Percentiles rank a stretch among this genome's conserved stretches.
These are phyloP conservation scores for Xerocomus minutiporus DNA, from an alignment of 1,284 basidiomycete genomes.

Conservation along the genomic window DNA sequence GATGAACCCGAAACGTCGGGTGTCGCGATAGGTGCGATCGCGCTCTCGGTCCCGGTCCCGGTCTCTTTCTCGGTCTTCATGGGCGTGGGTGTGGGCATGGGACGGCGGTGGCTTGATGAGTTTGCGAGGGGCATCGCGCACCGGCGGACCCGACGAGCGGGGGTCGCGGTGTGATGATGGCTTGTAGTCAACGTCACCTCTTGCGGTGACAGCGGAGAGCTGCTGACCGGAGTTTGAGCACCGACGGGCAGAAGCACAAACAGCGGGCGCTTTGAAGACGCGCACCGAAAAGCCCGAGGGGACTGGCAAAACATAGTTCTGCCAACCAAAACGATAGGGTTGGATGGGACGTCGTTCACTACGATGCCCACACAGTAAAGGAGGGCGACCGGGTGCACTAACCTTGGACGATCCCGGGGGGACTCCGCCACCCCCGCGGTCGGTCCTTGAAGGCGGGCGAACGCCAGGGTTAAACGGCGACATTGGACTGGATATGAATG, in stretches of 20 bases:
- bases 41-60: slow-evolving; percentile 16
- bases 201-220: slow-evolving; percentile 30
- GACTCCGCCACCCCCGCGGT: slow-evolving; percentile 23
- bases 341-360: slow-evolving; percentile 12
- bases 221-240: slow-evolving; percentile 31
- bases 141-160: slow-evolving; percentile 18
- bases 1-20: slow-evolving; percentile 36
- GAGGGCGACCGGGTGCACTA: slow-evolving; percentile 9
- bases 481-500: slow-evolving; percentile 28
- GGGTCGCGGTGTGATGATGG: slow-evolving; percentile 27
- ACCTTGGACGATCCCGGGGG: slow-evolving; percentile 31
- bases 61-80: slow-evolving; percentile 26
- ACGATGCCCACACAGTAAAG: slow-evolving; percentile 6
- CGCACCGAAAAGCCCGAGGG: slow-evolving; percentile 48
- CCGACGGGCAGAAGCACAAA: slow-evolving; percentile 33
- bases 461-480: slow-evolving; percentile 30
- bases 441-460: slow-evolving; percentile 32
- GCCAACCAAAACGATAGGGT: slow-evolving; percentile 7
- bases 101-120: slow-evolving; percentile 27
- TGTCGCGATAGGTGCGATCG: slow-evolving; percentile 24
- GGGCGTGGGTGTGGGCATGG: slow-evolving; percentile 22
- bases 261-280: slow-evolving; percentile 46
- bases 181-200: slow-evolving; percentile 45
- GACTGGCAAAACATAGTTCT: slow-evolving; percentile 36
- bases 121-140: slow-evolving; percentile 26